Percentiles rank a stretch among this genome's conserved stretches.
Evolutionary conservation across 2,329 filamentous ascomycete species (phyloP).

Genomic region (Cryphonectria carpinicola): DNA sequence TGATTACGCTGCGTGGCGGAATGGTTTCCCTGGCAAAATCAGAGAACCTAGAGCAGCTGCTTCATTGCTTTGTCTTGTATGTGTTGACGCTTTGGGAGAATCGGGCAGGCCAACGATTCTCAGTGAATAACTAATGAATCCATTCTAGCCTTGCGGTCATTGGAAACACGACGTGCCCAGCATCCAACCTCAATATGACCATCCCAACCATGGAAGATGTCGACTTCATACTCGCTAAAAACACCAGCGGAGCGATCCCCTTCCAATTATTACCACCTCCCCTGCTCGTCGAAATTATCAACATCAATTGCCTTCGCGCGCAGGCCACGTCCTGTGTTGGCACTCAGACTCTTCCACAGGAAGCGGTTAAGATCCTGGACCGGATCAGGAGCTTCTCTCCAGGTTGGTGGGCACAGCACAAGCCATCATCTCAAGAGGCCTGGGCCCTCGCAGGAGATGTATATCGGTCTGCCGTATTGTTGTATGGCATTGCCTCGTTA

Average conservation of each 20-base stretch:
- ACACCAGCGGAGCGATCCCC: constrained; percentile 25
- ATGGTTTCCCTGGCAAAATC: constrained; percentile 32
- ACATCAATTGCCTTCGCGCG: constrained; percentile 42
- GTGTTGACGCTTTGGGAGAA: constrained; percentile 12
- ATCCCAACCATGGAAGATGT: constrained; percentile 35
- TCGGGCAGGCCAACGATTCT: neutral
- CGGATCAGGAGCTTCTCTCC: constrained; percentile 38
- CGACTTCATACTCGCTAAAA: constrained; percentile 34
- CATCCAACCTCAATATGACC: constrained; percentile 36
- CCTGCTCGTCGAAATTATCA: constrained; percentile 41
- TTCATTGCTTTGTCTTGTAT: constrained; percentile 37
- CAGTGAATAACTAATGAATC: constrained; percentile 22
- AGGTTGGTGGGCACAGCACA: constrained; percentile 37
- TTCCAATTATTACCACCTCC: constrained; percentile 39
- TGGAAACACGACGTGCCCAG: constrained; percentile 43
- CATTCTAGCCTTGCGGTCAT: constrained; percentile 37
- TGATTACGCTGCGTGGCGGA: constrained; percentile 41
- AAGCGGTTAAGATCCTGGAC: constrained; percentile 33
- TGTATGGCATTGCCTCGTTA: constrained; percentile 44
- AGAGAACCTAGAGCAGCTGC: constrained; percentile 26
- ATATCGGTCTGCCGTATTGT: constrained; percentile 37
- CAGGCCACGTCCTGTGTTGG: constrained; percentile 19
- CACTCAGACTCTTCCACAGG: constrained; percentile 22
- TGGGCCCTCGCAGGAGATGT: constrained; percentile 37
- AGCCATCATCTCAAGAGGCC: constrained; percentile 32